A percentile compares a stretch with the other conserved stretches of the same genome.
Conservation (phyloP, 768 basidiomycete species). For the Porpolomopsis calyptriformis region DNA sequence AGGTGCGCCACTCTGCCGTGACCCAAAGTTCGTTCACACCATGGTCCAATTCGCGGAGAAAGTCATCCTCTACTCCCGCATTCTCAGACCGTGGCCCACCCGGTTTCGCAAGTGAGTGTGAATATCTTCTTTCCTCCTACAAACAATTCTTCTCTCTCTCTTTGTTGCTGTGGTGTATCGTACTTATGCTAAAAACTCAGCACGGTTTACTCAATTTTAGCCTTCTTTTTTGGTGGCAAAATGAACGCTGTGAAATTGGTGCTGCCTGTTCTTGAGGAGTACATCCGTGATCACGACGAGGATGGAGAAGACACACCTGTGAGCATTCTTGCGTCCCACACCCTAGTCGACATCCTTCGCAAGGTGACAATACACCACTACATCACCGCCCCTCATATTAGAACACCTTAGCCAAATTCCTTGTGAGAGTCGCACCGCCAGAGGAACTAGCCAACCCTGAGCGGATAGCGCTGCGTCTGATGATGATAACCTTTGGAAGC, state of each 20-base stretch:
- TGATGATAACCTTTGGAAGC: conserved; percentile 31
- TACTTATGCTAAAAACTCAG: conserved; percentile 11
- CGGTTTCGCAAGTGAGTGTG: conserved; percentile 23
- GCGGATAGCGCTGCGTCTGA: conserved; percentile 25
- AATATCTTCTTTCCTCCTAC: no score
- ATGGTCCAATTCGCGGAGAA: conserved; percentile 28
- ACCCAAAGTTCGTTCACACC: conserved; percentile 24
- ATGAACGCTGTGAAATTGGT: conserved; percentile 20
- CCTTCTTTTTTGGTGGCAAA: conserved; percentile 26
- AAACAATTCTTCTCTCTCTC: not conserved
- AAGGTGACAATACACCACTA: no score
- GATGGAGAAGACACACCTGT: conserved; percentile 19
- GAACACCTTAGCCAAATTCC: conserved; percentile 21
- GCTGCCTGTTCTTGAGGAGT: conserved; percentile 21
- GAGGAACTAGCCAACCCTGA: conserved; percentile 18
- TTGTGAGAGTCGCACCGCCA: conserved; percentile 21
- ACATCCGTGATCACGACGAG: conserved; percentile 18
- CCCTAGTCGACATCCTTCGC: no score
- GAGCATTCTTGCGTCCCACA: conserved; percentile 8
- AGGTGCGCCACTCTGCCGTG: conserved; percentile 25
- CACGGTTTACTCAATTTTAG: conserved; percentile 22
- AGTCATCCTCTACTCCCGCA: conserved; percentile 22
- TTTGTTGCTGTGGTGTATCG: no score
- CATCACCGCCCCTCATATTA: conserved; percentile 6
- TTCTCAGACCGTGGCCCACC: conserved; percentile 24